These are phyloP conservation scores for Talaromyces funiculosus DNA, from an alignment of 2,329 filamentous ascomycete genomes.

Conservation along the genomic window DNA sequence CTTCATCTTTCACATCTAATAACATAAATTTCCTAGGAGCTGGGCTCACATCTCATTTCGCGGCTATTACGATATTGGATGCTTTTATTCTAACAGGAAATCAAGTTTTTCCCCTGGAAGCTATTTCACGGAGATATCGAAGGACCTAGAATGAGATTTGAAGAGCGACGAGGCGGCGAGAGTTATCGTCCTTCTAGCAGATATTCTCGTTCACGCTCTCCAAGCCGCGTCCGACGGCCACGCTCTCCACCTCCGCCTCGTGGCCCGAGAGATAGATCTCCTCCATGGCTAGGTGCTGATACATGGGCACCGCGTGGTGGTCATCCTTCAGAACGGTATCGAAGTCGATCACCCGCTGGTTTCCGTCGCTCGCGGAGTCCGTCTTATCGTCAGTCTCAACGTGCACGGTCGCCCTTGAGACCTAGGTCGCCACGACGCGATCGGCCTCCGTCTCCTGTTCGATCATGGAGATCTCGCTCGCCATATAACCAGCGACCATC, in stretches of 20 bases:
- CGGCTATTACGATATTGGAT: neutral
- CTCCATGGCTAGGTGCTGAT: slow-evolving; percentile 32
- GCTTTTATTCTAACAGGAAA: neutral
- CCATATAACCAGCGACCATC: slow-evolving; percentile 30
- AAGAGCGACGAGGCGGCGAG: slow-evolving; percentile 39
- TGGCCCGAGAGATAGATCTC: slow-evolving; percentile 28
- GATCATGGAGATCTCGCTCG: slow-evolving; percentile 36
- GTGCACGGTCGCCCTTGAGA: slow-evolving; percentile 34
- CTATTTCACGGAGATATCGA: too few relatives aligned
- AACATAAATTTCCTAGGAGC: neutral
- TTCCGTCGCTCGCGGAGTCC: slow-evolving; percentile 42
- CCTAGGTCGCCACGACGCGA: slow-evolving; percentile 38
- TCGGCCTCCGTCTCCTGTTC: slow-evolving; percentile 33
- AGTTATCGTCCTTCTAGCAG: slow-evolving; percentile 38
- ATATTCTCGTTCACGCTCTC: slow-evolving; percentile 29
- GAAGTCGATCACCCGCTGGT: slow-evolving; percentile 38
- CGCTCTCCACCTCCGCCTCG: slow-evolving; percentile 30
- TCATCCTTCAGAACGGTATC: slow-evolving; percentile 29
- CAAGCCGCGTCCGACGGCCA: slow-evolving; percentile 29
- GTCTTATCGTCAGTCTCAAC: slow-evolving; percentile 28
- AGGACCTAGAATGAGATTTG: slow-evolving; percentile 24
- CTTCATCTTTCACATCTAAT: neutral
- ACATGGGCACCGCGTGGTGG: slow-evolving; percentile 37
- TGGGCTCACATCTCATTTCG: neutral
- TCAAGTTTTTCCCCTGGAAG: too few relatives aligned